Conservation (phyloP, 495 filamentous ascomycete genomes). For the Trichoderma erinaceum region DNA sequence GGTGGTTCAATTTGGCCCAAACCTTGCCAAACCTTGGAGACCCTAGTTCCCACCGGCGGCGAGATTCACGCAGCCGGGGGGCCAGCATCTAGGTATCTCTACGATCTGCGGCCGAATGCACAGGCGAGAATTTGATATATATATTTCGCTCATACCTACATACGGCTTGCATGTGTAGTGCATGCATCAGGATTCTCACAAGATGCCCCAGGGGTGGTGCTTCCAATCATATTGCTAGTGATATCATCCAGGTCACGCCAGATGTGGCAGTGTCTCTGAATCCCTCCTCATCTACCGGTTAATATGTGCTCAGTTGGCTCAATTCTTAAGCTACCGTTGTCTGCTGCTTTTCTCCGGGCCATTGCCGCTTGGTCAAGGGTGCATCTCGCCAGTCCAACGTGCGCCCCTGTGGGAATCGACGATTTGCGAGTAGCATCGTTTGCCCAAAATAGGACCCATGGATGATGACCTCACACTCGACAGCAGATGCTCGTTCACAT, state of each 20-base stretch:
- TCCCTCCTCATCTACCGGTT: constrained; percentile 11
- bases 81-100: background rate
- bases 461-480: constrained; percentile 8
- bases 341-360: background rate
- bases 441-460: constrained; percentile 3
- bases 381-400: background rate
- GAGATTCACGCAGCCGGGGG: constrained; percentile 2
- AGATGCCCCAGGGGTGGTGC: background rate
- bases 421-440: background rate
- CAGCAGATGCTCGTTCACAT: background rate
- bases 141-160: constrained; percentile 11
- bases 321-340: background rate
- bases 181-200: constrained; percentile 10
- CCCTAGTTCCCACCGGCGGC: constrained; percentile 1
- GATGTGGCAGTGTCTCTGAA: constrained; percentile 8
- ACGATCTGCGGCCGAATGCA: constrained; percentile 7
- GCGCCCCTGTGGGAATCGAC: constrained; percentile 1
- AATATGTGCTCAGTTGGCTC: constrained; percentile 9
- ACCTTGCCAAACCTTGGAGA: background rate
- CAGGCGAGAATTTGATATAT: constrained; percentile 1
- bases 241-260: constrained; percentile 12
- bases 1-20: background rate
- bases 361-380: background rate
- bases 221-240: constrained; percentile 9
- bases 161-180: constrained; percentile 6